Base-by-base conservation (phyloP, 176 grass and related monocot species). In the Triticum dicoccoides region DNA sequence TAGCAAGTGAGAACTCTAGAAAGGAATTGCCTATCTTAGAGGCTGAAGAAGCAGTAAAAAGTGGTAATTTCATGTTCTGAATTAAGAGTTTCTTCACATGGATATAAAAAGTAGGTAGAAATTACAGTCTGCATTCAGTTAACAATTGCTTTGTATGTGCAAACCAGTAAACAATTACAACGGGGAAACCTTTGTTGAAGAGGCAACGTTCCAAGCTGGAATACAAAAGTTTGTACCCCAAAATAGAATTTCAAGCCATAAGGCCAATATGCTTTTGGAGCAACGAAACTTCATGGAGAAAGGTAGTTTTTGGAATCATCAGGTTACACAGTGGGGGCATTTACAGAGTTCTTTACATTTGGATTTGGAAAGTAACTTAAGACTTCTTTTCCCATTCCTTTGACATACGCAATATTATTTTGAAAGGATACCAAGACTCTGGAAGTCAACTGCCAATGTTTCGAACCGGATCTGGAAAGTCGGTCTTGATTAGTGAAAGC, bases 381-480 rank as follows among this genome's bases (percentile, higher is more conserved):
- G 29, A 32, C 58, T 75, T 23, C 44, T 42, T 38, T 59, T 75
- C 17, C 33, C 21, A 61, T 89, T 77, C 29, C 14, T 21, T 76
- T 76, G 18, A 77, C 30, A 69, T 61, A 9, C 27, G 73, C 29
- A 56, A 51, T 56, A 71, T 71, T 77, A 32, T 80, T 69, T 84
- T 81, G 64, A 58, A 87, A 81, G 61, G 72, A 89, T 77, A 87
- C 38, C 30, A 63, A 87, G 87, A 38, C 51, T 33, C 20, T 45
- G 82, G 78, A 77, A 79, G 30, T 71, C 30, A 87, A 81, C 72
- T 90, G 61, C 85, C 84, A 86, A 82, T 90, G 82, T 95, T 95
- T 90, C 75, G 18, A 86, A 95, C 95, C 35, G 92, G 89, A 81
- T 88, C 89, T 42, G 95, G 91, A 79, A 94, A 82, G 82, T 89